Base-by-base conservation (phyloP, 441 rosid genomes). In the Eruca vesicaria region DNA sequence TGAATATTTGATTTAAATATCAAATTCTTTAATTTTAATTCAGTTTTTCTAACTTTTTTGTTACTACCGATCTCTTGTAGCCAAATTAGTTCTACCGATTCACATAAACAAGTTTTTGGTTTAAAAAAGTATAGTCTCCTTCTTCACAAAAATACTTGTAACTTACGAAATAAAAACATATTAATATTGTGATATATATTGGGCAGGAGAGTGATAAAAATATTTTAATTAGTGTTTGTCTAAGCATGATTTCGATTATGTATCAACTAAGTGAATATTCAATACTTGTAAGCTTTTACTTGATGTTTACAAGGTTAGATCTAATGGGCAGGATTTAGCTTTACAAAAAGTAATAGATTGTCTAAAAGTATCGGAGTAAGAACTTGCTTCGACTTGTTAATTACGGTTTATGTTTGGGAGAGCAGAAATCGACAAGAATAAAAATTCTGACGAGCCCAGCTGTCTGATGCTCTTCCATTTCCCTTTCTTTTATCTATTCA, bases 281-380 rank as follows among this genome's bases (percentile, higher is more conserved):
- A 50, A 74, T 26, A 36, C 5, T 18, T 33, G 3, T 50, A 48
- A 48, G 1, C 14, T 76, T 62, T 12, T 26, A 21, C 63, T 31
- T 69, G 69, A 69, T 63, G 79, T 69, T 68, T 76, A 69, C 74
- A 76, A 76, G 70, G 68, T 69, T 63, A 29, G 73, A 75, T 75
- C 73, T 60, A 16, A 74, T 67, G 63, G 23, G 35, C n/a, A 41
- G 15, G 14, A 14, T 14, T 43, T 14, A 43, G 50, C n/a, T 43
- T 43, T 43, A 43, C 5, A 19, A 20, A 32, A 50, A 3, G 12
- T 28, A 56, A 43, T 43, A 56, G 18, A 41, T 50, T 23, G 70
- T 52, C 60, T 69, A 11, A 50, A 23, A 59, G 18, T 64, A 45
- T 71, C 45, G 48, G 63, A 71, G 35, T 23, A 64, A 66, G 76